Conservation (phyloP, 2,329 filamentous ascomycete genomes). For the Beauveria scarabaeidicola region DNA sequence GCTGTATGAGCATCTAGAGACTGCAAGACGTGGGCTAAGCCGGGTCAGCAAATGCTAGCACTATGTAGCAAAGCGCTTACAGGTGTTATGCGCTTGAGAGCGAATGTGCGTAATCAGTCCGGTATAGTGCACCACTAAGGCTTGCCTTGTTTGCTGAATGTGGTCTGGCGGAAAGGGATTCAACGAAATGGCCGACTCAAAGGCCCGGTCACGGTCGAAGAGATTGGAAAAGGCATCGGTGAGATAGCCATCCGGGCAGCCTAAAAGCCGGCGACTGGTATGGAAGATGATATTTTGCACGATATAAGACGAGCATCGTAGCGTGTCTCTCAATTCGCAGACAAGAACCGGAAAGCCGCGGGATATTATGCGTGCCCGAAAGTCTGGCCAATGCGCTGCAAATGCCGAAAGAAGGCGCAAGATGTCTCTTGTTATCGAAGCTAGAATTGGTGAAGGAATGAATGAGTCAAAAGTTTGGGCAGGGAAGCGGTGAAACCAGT, state of each 20-base stretch:
- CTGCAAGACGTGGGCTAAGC: not conserved
- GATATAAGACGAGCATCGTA: constrained; percentile 20
- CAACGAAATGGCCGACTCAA: constrained; percentile 14
- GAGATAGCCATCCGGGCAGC: constrained; percentile 15
- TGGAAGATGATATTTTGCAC: constrained; percentile 23
- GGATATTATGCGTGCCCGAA: constrained; percentile 10
- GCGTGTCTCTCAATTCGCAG: constrained; percentile 16
- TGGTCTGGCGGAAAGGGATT: not conserved
- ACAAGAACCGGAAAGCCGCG: constrained; percentile 22
- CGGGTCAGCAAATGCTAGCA: not conserved
- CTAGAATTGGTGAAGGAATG: constrained; percentile 11
- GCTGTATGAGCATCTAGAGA: not conserved
- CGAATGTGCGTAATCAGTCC: not conserved
- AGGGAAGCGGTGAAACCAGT: constrained; percentile 32
- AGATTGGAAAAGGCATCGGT: constrained; percentile 15
- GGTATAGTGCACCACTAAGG: not conserved
- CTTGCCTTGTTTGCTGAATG: not conserved
- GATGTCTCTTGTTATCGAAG: constrained; percentile 9
- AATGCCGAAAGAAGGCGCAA: constrained; percentile 19
- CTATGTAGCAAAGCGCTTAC: not conserved
- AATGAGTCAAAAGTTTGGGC: constrained; percentile 17
- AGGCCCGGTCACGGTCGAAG: constrained; percentile 19
- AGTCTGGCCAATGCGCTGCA: constrained; percentile 15
- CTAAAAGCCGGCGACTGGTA: constrained; percentile 21
- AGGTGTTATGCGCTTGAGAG: not conserved